These are phyloP conservation scores for Gossypium sturtianum DNA, from an alignment of 345 rosid genomes.

Conservation along the genomic window DNA sequence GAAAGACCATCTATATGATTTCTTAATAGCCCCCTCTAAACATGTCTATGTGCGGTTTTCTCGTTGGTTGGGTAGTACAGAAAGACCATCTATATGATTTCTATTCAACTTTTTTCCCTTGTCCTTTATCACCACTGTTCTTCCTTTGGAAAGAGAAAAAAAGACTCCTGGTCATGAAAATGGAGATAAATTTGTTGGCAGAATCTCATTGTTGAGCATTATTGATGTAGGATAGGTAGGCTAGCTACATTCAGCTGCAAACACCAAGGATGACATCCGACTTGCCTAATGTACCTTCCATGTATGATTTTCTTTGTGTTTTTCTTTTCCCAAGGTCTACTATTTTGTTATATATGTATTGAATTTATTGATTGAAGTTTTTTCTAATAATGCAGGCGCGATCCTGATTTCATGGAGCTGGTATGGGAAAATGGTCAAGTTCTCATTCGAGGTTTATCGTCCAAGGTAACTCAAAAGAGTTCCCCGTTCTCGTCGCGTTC, in stretches of 20 bases:
- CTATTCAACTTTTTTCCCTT: neutral
- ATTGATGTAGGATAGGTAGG: neutral
- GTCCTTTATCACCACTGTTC: neutral
- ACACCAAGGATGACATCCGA: slow-evolving; percentile 4
- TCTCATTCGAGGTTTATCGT: slow-evolving; percentile 16
- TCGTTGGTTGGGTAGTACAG: neutral
- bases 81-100: neutral
- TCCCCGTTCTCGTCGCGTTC: neutral
- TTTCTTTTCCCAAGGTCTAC: neutral
- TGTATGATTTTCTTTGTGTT: slow-evolving; percentile 1
- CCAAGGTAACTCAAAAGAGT: slow-evolving; percentile 9
- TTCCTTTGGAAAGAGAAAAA: neutral
- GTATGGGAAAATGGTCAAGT: slow-evolving; percentile 37
- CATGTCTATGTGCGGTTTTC: neutral
- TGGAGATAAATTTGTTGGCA: neutral
- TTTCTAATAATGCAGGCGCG: slow-evolving; percentile 30
- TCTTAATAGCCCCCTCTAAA: neutral
- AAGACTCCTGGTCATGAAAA: neutral
- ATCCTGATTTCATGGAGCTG: slow-evolving; percentile 32
- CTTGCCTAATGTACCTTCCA: slow-evolving; percentile 11
- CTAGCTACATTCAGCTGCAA: neutral
- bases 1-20: neutral
- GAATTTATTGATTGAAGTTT: neutral
- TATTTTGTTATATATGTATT: neutral
- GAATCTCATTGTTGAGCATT: neutral